phyloP scores from a whole-genome alignment of 495 filamentous ascomycete species.

The Tuber calosporum region DNA sequence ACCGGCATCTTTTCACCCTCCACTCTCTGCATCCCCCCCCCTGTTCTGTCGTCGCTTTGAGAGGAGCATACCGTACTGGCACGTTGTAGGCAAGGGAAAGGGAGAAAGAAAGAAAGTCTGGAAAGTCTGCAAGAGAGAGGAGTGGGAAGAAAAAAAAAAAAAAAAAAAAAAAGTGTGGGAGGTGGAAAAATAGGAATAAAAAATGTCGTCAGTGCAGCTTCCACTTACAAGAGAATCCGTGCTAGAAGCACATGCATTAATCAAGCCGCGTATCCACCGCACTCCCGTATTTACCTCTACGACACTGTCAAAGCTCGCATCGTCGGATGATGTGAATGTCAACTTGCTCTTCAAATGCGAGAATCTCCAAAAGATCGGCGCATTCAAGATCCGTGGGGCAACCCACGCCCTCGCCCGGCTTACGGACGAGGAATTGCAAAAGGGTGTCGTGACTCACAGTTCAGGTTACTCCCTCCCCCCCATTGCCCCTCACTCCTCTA shows the following conservation, averaged over 20 bases:
- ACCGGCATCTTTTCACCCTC: neutral
- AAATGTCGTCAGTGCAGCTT: conserved; percentile 45
- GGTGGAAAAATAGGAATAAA: neutral
- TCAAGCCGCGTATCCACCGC: conserved; percentile 67
- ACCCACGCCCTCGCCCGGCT: conserved; percentile 80
- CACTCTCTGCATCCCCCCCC: neutral
- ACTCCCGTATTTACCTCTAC: conserved; percentile 74
- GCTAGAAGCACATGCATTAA: conserved; percentile 60
- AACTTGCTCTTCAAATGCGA: conserved; percentile 94
- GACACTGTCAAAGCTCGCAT: conserved; percentile 63
- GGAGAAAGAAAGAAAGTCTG: neutral
- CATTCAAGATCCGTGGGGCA: conserved; percentile 87
- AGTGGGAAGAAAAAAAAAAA: neutral
- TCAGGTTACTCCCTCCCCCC: conserved; percentile 49
- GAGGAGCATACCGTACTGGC: neutral
- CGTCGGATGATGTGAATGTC: conserved; percentile 54
- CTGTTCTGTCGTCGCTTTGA: neutral
- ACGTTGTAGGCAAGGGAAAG: neutral
- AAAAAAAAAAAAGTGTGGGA: neutral
- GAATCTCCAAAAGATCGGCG: conserved; percentile 82
- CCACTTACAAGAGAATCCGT: conserved; percentile 65
- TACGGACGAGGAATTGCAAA: conserved; percentile 56
- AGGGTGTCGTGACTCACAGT: conserved; percentile 85
- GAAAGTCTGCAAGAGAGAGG: neutral
- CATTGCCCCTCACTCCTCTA: conserved; percentile 4